A percentile compares a stretch with the other conserved stretches of the same genome.
phyloP scores from a whole-genome alignment of 306 rosid genomes.

The Prunus dulcis region DNA sequence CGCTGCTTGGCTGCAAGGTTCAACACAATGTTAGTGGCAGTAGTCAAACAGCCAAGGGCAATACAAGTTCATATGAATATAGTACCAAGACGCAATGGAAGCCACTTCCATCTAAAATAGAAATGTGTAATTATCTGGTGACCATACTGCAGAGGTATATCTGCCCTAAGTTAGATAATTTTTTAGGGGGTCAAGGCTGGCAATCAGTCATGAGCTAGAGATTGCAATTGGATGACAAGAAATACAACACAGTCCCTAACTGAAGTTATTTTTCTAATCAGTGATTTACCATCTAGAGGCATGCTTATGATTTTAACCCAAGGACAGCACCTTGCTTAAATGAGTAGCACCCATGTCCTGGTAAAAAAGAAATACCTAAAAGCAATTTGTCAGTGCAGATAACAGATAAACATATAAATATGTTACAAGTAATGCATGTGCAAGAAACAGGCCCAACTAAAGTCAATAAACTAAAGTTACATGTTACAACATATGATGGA shows the following conservation, averaged over 20 bases:
- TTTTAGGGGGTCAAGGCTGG: not conserved
- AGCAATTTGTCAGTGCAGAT: conserved; percentile 42
- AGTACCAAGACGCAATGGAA: conserved; percentile 22
- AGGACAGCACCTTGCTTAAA: conserved; percentile 50
- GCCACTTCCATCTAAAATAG: conserved; percentile 12
- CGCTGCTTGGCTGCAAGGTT: conserved; percentile 60
- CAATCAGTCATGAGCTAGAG: conserved; percentile 22
- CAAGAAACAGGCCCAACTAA: conserved; percentile 23
- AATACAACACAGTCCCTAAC: conserved; percentile 25
- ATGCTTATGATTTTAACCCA: conserved; percentile 58
- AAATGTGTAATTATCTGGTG: conserved; percentile 10
- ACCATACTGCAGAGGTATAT: conserved; percentile 20
- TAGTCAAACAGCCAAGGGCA: not conserved
- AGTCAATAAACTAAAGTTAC: conserved; percentile 13
- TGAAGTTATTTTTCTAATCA: conserved; percentile 36
- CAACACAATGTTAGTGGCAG: conserved; percentile 33
- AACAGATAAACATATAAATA: conserved; percentile 25
- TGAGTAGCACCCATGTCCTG: conserved; percentile 51
- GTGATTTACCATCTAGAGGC: conserved; percentile 65
- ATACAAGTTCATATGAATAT: conserved; percentile 2
- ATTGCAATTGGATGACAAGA: conserved; percentile 26
- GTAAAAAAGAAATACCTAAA: conserved; percentile 42
- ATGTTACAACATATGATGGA: conserved; percentile 5
- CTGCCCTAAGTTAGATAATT: conserved; percentile 5
- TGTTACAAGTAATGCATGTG: conserved; percentile 13